Evolutionary conservation across 179 eudicot genomes (phyloP), one percentile per base, ranked within the genome.

Genomic region (Pouteria campechiana): DNA sequence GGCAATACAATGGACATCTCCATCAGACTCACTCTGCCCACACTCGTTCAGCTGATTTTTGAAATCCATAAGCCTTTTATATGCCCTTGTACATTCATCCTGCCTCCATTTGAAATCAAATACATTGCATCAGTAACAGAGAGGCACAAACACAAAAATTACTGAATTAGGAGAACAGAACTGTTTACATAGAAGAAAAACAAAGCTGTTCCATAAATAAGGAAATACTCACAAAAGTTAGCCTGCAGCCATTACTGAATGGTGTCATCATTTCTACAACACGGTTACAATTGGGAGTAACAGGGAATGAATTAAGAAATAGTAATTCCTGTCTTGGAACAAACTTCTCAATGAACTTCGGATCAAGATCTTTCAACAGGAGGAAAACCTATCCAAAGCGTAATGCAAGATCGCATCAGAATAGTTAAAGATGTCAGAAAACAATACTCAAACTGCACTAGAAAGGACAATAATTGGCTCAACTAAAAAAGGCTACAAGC

Each of bases 211-310:
- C n/a, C 31, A 6, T 18, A 14, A 35, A 12, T 37, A 31, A 35
- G 43, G 48, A 44, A 44, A 40, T 54, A 81, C 98, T 73, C 64
- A 90, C 98, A 63, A 79, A 75, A 18, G 67, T 65, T 34, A 90
- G 41, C 57, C 78, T 67, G 48, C 68, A 80, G 33, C 82, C 87
- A 53, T 44, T 44, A 41, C 72, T 43, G 36, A 34, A 34, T 11
- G 73, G 63, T 52, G 57, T 72, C 25, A 61, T 37, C 24, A 82
- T 61, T 60, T 90, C 96, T 17, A 73, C 61, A 41, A 90, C 80
- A 21, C 98, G 94, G 45, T 87, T 87, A 58, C 81, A 74, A 52
- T 90, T 90, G 17, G 98, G 98, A 15, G 98, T 86, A 54, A 90
- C 73, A 16, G 81, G 96, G 58, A 86, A 75, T 57, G 60, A 48